Evolutionary conservation across 805 yeast species (phyloP), one percentile per base, ranked within the genome.

Genomic region (Yamadazyma takamatsuzukensis): DNA sequence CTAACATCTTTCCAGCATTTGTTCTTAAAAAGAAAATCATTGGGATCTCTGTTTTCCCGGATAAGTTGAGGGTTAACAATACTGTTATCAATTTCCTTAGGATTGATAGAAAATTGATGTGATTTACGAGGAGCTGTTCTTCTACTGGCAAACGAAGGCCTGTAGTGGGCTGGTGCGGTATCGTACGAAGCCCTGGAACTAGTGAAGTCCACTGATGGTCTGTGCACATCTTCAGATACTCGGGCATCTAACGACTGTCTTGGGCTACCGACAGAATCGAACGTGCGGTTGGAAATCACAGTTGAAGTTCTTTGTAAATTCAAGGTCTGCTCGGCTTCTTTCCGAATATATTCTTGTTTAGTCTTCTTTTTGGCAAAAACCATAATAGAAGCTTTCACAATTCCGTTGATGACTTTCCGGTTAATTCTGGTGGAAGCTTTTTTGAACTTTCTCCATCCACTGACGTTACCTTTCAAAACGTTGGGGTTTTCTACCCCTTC

Each of bases 371-470:
- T 51, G 14, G 52, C 56, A 36, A 64, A 62, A 1, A 49, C 33
- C 25, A 41, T 29, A 11, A 61, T 47, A 14, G 38, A 39, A 12
- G 34, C 41, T 31, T 47, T 54, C 25, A 47, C 45, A 18, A 64
- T 18, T 1, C 48, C 55, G 16, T 31, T 39, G 17, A 42, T 33
- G 4, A 44, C n/a, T 9, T 28, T 29, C 7, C 43, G 25, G 3
- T 33, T 28, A 14, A 37, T 37, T 35, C 64, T 52, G 6, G 83
- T 61, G 40, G 70, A 66, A 3, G 61, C 56, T 54, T 83, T 84
- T 49, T 83, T 83, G 61, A 83, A 75, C 38, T 58, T 54, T 48
- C 93, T 68, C 93, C 93, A 83, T 2, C 58, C 48, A 14, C 80
- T 67, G 13, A 84, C 70, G 33, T 70, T 56, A 37, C 72, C 83